A percentile compares a stretch with the other conserved stretches of the same genome.
Evolutionary conservation across 2,329 filamentous ascomycete genomes (phyloP).

Genomic region (Endocalyx cinctus): DNA sequence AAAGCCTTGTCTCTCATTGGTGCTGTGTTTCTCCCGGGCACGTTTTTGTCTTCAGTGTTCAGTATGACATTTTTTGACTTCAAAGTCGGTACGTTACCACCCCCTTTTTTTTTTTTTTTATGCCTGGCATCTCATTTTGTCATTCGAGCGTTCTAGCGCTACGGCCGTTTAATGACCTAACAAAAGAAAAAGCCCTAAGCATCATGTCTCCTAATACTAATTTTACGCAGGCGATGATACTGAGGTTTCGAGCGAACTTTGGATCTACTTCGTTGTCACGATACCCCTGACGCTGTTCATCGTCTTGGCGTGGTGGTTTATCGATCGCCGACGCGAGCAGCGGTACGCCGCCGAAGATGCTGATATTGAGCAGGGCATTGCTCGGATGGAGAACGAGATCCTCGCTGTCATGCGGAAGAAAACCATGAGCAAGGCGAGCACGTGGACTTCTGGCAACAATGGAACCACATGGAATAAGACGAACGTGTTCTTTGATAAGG

Average conservation of each 20-base stretch:
- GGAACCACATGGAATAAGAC: neutral
- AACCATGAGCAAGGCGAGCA: constrained; percentile 52
- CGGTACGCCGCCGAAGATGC: constrained; percentile 44
- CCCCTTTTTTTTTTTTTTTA: neutral
- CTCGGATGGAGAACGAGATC: constrained; percentile 53
- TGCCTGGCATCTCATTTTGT: neutral
- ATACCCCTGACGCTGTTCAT: constrained; percentile 53
- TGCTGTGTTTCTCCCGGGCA: constrained; percentile 59
- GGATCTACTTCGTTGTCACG: constrained; percentile 61
- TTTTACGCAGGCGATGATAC: constrained; percentile 32
- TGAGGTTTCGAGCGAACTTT: constrained; percentile 47
- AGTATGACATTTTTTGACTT: constrained; percentile 66
- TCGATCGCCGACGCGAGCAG: constrained; percentile 46
- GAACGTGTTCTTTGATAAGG: constrained; percentile 3
- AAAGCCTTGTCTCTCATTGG: constrained; percentile 61
- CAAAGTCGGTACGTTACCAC: constrained; percentile 34
- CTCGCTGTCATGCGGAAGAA: constrained; percentile 51
- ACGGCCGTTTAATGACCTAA: too few relatives aligned
- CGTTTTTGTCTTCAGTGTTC: constrained; percentile 59
- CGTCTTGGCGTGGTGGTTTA: constrained; percentile 50
- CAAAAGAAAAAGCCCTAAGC: too few relatives aligned
- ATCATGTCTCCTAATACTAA: too few relatives aligned
- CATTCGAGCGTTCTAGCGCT: too few relatives aligned
- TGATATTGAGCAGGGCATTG: constrained; percentile 50
- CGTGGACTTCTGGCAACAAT: constrained; percentile 39